Base-by-base conservation (phyloP, 768 basidiomycete species). In the Tubosaeta brunneosetosa region DNA sequence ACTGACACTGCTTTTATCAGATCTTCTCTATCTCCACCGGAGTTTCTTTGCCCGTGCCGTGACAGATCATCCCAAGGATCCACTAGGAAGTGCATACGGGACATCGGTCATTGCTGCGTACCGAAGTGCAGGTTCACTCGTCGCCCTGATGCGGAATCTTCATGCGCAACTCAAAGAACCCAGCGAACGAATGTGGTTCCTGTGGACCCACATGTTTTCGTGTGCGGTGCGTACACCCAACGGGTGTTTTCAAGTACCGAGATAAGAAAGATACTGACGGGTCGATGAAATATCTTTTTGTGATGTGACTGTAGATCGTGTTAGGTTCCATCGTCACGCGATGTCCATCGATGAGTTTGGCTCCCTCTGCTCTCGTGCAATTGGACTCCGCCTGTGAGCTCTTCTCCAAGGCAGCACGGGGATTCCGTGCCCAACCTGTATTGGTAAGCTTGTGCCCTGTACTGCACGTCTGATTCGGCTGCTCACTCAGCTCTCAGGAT, bases 271-370 rank as follows among this genome's bases (percentile, higher is more conserved):
- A 34, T 31, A 32, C 60, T 66, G 43, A 68, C 55, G 26, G 32
- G 27, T 9, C 12, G 31, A 47, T 44, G 53, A 34, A 29, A 57
- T 50, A 5, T 36, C 38, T 44, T 22, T 41, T 44, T 38, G 14
- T 40, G 47, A 47, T 33, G 22, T 26, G 46, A 52, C 36, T 27
- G 38, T 44, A 63, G 84, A 87, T 88, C 56, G 74, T 88, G 47
- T 69, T 88, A 44, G 86, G 86, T 33, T 85, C 85, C 19, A 85
- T 88, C 33, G 86, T 88, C 11, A 88, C 86, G 16, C 76, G 85
- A 47, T 88, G 86, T 67, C 86, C 86, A 11, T 88, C 86, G 16
- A 86, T 88, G 81, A 86, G 85, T 59, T 68, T 88, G 55, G 86
- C 86, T 19, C 83, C 85, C 16, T 88, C 86, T 22, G 86, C 86